phyloP scores from a whole-genome alignment of 2,329 filamentous ascomycete genomes.

The Phialocephala subalpina region DNA sequence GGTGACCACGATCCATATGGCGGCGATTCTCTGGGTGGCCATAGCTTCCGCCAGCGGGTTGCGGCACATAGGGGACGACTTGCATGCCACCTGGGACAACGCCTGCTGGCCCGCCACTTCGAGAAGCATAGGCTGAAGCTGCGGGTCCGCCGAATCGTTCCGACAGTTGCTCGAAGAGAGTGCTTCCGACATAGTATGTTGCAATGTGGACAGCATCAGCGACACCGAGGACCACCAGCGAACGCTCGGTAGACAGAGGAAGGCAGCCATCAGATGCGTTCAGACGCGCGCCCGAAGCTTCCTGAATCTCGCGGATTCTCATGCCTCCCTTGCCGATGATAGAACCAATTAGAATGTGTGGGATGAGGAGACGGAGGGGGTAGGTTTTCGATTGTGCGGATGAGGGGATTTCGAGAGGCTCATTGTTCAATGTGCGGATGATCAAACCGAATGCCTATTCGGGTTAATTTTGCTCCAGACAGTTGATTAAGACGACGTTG shows the following conservation, averaged over 20 bases:
- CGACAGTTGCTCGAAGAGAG: conserved; percentile 95
- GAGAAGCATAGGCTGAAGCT: conserved; percentile 96
- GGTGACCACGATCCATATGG: conserved; percentile 78
- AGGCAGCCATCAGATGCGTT: conserved; percentile 97
- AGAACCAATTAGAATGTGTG: conserved; percentile 96
- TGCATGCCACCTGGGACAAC: conserved; percentile 98
- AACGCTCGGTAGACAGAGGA: conserved; percentile 93
- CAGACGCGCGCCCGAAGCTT: conserved; percentile 92
- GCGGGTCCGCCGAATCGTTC: conserved; percentile 96
- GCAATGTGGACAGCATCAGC: conserved; percentile 99
- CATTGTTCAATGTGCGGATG: conserved; percentile 97
- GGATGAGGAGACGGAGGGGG: conserved; percentile 91
- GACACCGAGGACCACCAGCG: conserved; percentile 96
- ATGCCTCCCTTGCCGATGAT: conserved; percentile 98
- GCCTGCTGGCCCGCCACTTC: conserved; percentile 90
- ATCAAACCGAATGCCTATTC: conserved; percentile 92
- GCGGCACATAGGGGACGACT: conserved; percentile 96
- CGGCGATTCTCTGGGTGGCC: conserved; percentile 89
- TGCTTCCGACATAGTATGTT: conserved; percentile 98
- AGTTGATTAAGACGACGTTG: conserved; percentile 40
- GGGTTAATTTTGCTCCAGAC: conserved; percentile 2
- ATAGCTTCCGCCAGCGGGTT: conserved; percentile 91
- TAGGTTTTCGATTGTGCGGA: conserved; percentile 97
- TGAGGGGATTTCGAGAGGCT: conserved; percentile 86
- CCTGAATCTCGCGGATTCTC: conserved; percentile 97